Conservation (phyloP, 2,329 filamentous ascomycete genomes). For the Pyrenochaeta sp. region DNA sequence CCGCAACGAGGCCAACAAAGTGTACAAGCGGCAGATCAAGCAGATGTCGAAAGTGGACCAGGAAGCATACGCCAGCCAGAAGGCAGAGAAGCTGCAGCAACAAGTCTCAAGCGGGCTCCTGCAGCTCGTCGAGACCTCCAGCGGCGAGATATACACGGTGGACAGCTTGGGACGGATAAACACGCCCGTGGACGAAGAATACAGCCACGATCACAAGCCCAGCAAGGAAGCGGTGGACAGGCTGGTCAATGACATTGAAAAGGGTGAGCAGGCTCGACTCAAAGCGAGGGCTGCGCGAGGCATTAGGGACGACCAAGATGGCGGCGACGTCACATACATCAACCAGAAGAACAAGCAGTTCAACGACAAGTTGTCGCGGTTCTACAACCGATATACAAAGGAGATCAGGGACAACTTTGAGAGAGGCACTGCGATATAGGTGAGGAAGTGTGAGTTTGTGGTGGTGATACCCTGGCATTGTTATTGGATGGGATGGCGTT, state of each 20-base stretch:
- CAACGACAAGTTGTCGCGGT: constrained; percentile 93
- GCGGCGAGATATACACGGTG: constrained; percentile 86
- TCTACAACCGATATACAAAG: constrained; percentile 98
- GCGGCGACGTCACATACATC: constrained; percentile 95
- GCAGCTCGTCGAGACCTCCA: constrained; percentile 94
- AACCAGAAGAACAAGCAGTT: constrained; percentile 99
- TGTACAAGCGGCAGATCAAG: constrained; percentile 89
- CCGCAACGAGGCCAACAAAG: constrained; percentile 83
- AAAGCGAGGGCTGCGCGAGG: constrained; percentile 86
- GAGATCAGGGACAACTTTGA: constrained; percentile 98
- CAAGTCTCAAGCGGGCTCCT: constrained; percentile 84
- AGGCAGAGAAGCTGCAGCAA: constrained; percentile 82
- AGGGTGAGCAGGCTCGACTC: constrained; percentile 84
- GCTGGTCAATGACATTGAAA: constrained; percentile 82
- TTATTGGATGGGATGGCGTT: constrained; percentile 12
- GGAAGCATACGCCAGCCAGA: constrained; percentile 86
- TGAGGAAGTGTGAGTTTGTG: constrained; percentile 3
- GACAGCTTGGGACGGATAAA: constrained; percentile 93
- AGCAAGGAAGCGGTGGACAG: constrained; percentile 87
- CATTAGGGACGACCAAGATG: constrained; percentile 73
- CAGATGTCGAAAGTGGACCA: constrained; percentile 75
- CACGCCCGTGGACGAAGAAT: constrained; percentile 81
- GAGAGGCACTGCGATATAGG: constrained; percentile 89
- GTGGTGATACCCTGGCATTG: constrained; percentile 34
- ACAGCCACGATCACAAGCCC: constrained; percentile 85